Evolutionary conservation across 1,139 yeast species (phyloP).

Genomic region (Yamadazyma epiphylla): DNA sequence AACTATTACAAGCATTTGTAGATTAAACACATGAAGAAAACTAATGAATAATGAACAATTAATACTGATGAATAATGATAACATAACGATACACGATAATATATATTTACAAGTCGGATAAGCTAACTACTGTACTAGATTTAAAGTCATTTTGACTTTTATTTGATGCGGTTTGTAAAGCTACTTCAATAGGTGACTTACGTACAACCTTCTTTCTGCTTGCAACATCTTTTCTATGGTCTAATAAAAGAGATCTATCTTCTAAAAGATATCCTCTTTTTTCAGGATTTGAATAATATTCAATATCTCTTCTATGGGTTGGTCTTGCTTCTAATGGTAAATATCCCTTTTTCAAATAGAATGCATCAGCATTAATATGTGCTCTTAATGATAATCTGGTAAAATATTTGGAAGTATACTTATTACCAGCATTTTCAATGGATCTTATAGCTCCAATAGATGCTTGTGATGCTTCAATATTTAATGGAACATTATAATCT

Average conservation of each 20-base stretch:
- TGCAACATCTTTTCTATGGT: conserved; percentile 25
- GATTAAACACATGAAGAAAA: conserved; percentile 14
- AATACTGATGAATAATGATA: too few relatives aligned
- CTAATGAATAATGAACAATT: conserved; percentile 1
- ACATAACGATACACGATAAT: too few relatives aligned
- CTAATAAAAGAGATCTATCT: conserved; percentile 36
- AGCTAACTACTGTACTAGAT: conserved; percentile 9
- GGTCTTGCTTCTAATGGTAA: conserved; percentile 88
- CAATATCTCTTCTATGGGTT: conserved; percentile 73
- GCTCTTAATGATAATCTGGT: conserved; percentile 66
- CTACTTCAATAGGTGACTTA: conserved; percentile 25
- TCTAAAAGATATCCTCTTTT: conserved; percentile 72
- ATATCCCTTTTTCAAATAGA: conserved; percentile 65
- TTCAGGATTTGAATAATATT: conserved; percentile 66
- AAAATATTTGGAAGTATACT: conserved; percentile 70
- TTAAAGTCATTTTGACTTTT: conserved; percentile 17
- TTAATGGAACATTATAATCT: conserved; percentile 54
- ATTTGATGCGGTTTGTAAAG: conserved; percentile 30
- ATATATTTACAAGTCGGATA: conserved; percentile 15
- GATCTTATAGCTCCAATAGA: conserved; percentile 67
- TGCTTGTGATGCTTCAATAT: conserved; percentile 80
- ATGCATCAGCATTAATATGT: conserved; percentile 72
- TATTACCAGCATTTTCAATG: conserved; percentile 71
- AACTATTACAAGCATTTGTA: conserved; percentile 30
- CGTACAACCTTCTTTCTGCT: conserved; percentile 15